These are phyloP conservation scores for Lecanoromycetidae sp. DNA, from an alignment of 2,329 filamentous ascomycete genomes.

Conservation along the genomic window DNA sequence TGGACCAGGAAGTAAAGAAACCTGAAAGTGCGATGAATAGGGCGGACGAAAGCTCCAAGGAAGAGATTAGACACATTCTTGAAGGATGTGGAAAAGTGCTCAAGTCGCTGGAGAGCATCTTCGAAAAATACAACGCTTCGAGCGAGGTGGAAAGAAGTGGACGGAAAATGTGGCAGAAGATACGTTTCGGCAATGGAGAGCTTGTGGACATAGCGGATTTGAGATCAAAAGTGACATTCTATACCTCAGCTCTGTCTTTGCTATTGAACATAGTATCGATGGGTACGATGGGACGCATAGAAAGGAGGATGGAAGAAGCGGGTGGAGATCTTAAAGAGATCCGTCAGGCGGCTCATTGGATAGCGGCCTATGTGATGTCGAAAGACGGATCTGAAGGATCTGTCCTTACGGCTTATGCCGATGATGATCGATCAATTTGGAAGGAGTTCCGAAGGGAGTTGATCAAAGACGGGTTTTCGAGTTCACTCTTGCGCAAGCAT, in stretches of 20 bases:
- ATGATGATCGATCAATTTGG: neutral
- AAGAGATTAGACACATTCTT: neutral
- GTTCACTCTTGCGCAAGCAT: neutral
- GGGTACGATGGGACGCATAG: conserved; percentile 5
- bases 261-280: conserved; percentile 7
- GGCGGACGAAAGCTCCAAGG: conserved; percentile 11
- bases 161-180: conserved; percentile 5
- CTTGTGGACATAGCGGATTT: conserved; percentile 5
- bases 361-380: conserved; percentile 9
- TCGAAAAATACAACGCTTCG: conserved; percentile 10
- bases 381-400: neutral
- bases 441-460: neutral
- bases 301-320: conserved; percentile 6
- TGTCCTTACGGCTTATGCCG: neutral
- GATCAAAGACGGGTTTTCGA: neutral
- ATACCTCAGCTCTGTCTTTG: conserved; percentile 6
- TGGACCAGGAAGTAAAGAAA: neutral
- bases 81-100: conserved; percentile 1
- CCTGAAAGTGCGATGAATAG: neutral
- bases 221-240: conserved; percentile 6
- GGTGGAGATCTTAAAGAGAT: conserved; percentile 10
- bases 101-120: neutral
- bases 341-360: conserved; percentile 17
- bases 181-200: conserved; percentile 10
- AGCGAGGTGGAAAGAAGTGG: neutral